Base-by-base conservation (phyloP, 116 monocot genomes). In the Cymodocea nodosa region DNA sequence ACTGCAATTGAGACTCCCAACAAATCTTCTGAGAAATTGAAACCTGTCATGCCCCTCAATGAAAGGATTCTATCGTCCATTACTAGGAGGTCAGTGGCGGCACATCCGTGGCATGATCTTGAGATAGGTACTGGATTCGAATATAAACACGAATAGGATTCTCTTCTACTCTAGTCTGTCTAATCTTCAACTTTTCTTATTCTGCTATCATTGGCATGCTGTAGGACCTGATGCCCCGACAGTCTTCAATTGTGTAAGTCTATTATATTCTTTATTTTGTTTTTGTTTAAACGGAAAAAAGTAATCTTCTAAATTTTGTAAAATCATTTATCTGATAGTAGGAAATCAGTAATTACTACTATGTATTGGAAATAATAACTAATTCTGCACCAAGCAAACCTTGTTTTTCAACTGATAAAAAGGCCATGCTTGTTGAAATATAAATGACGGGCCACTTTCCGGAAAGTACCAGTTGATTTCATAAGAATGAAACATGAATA, bases 71-170 rank as follows among this genome's bases (percentile, higher is more conserved):
- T 89, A 9, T 82, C 89, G 22, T 94, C 94, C 35, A 61, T 89
- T 73, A 80, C 89, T 3, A 76, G 79, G 40, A 81, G 85, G 30
- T 80, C 89, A 52, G 76, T 84, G 60, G 94, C 89, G n/a, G 94
- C 94, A 40, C 94, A 94, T 54, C 89, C 89, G n/a, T 94, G 94
- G 94, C 94, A 94, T 77, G 94, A 89, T 67, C 89, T 94, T 70
- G 94, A 94, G 66, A 89, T 94, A 56, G 94, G 92, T 87, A 84
- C 22, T 48, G 34, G 12, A 23, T 59, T 35, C 51, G 44, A 35
- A 17, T 60, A n/a, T 2, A 34, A 35, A 36, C 15, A 16, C 15
- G 35, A 30, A 35, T 63, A 30, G 2, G 18, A 13, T 5, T 4
- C 30, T 39, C 20, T 36, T 70, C 10, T 39, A 62, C 40, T 3